Base-by-base conservation (phyloP, 306 rosid genomes). In the Fragaria vesca region DNA sequence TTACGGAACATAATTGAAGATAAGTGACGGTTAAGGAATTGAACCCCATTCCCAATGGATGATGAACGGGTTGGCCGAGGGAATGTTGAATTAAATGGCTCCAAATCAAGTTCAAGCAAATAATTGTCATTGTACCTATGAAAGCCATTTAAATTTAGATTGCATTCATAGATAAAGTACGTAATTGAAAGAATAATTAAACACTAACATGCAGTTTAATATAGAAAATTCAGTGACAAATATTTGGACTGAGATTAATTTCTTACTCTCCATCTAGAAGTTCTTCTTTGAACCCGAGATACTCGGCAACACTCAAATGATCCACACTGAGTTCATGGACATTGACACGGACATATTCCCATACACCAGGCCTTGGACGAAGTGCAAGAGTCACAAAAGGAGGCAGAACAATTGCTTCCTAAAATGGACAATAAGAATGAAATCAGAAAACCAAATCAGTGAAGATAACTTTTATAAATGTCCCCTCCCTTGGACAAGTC, bases 41-140 rank as follows among this genome's bases (percentile, higher is more conserved):
- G 96, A 79, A 95, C 98, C 30, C 98, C 97, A 86, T 95, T 95
- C 74, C 98, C 98, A 80, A 95, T 95, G 70, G 97, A 95, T 21
- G 98, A 91, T 46, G 98, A 90, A 32, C 97, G 92, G 47, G 46
- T 81, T 32, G 97, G 95, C 26, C 97, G 95, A 71, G 98, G 97
- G 76, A 91, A 84, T n/a, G 88, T 24, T 20, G 93, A 96, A 87
- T 95, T 92, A 83, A 92, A 95, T 63, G 98, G 97, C 89, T 92
- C 97, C 69, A 92, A 84, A 82, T 95, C 98, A 42, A 92, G 97
- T 89, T 94, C 98, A 71, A 92, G 86, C 18, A 88, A 82, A 71
- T 79, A 80, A 2, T 52, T 71, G 8, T 82, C 95, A 34, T 79
- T 80, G 65, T 30, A 47, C 88, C 96, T 92, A 36, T 69, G 69